Base-by-base conservation (phyloP, 345 rosid genomes). In the Erodium maritimum region DNA sequence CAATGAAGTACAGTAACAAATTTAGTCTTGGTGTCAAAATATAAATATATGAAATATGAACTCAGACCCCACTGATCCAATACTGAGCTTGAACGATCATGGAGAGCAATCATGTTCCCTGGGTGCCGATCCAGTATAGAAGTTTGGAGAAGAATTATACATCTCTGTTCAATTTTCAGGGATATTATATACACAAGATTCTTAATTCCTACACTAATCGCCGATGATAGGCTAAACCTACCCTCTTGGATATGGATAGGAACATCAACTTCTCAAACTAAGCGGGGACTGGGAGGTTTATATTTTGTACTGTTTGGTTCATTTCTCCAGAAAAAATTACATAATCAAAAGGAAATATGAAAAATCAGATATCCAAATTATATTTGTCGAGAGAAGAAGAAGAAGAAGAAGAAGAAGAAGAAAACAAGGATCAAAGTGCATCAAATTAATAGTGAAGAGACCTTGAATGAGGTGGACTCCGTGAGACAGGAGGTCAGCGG, bases 381-480 rank as follows among this genome's bases (percentile, higher is more conserved):
- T 7, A 42, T 0, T 10, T 11, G 14, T 42, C 3, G 48, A 42
- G 12, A 7, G 17, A 3, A 42, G 8, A 16, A 33, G 21, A 52
- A 17, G 50, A 13, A 21, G n/a, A n/a, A n/a, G n/a, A n/a, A n/a
- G 13, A 19, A 5, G 8, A 19, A 22, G 59, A 62, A n/a, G n/a
- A 29, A 10, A 5, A 1, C 5, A 34, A 21, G 42, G 17, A 21
- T 21, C 17, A 18, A 16, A 17, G 20, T 24, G 19, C 17, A 1
- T 5, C 42, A 24, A 19, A 10, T 21, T 34, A 54, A 56, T 24
- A 29, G 23, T 22, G 2, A 22, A 34, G 34, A 52, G 24, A 88
- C 96, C 96, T 80, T 74, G 88, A 68, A 91, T 70, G 77, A 77
- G 79, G 21, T 57, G 77, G 70, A 91, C 90, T 16, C 93, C 93